Evolutionary conservation across 148 eudicot species (phyloP), one percentile per base, ranked within the genome.

Genomic region (Bassia scoparia): DNA sequence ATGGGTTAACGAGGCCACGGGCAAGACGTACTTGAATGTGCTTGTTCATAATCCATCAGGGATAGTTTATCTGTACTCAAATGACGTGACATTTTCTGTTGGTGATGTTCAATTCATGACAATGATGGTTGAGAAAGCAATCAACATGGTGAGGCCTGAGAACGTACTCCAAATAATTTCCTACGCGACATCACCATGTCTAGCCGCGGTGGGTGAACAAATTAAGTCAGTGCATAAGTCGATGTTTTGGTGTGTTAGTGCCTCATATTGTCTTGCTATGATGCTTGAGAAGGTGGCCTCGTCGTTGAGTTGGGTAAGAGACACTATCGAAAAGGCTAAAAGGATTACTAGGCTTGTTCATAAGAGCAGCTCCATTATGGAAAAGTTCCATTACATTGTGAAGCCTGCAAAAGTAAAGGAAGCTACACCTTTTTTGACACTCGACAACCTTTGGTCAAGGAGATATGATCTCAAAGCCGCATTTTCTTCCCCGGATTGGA

Each of bases 231-330:
- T 26, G 64, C 63, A 79, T 48, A 29, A 35, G 11, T 62, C 73
- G n/a, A 68, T 83, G 14, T 79, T 73, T 68, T 83, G 85, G 85
- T 68, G 50, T 53, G 55, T 76, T 11, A 68, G 85, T 60, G 68
- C 60, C 24, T 70, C 83, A 33, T 67, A 79, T 38, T 83, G 83
- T 41, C 69, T 83, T 0, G 46, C 63, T 41, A 35, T 83, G 7
- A 79, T 79, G 34, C 77, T 79, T 0, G 75, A 73, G 48, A 67
- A 69, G 37, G 58, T 76, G 64, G 67, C 52, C 27, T 64, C 53
- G 50, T 34, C 66, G 14, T 44, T 79, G 53, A 24, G 27, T 46
- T 76, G 74, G 68, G 80, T 83, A 23, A 26, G 27, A 46, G 66
- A 73, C 15, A 65, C 76, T 7, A 38, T 77, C 12, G 54, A 10